Evolutionary conservation across 441 rosid species (phyloP).

Genomic region (Adansonia gregorii): DNA sequence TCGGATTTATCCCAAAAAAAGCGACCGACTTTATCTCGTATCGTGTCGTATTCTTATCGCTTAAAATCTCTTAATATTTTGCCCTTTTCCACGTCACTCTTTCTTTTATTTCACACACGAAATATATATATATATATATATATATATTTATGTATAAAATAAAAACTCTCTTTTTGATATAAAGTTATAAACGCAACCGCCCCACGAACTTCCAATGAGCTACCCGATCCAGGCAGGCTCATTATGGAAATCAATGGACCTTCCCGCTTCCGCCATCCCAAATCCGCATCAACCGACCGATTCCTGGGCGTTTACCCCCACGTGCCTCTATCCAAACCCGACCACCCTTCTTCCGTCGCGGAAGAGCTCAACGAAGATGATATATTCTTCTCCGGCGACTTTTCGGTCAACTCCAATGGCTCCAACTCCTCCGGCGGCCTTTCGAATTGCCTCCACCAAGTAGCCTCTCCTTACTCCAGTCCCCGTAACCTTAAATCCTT

Average conservation of each 20-base stretch:
- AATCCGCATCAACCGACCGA: slow-evolving; percentile 41
- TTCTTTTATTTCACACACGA: neutral
- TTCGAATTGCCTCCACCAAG: slow-evolving; percentile 20
- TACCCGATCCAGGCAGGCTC: slow-evolving; percentile 28
- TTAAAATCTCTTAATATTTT: neutral
- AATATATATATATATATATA: neutral
- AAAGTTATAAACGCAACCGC: slow-evolving; percentile 19
- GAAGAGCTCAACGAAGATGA: slow-evolving; percentile 63
- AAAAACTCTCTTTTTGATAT: neutral
- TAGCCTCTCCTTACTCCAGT: slow-evolving; percentile 30
- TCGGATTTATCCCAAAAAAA: neutral
- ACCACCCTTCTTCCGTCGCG: slow-evolving; percentile 33
- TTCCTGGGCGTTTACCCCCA: slow-evolving; percentile 39
- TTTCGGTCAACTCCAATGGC: slow-evolving; percentile 28
- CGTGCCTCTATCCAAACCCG: slow-evolving; percentile 19
- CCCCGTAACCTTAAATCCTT: slow-evolving; percentile 38
- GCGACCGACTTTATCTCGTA: slow-evolving; percentile 10
- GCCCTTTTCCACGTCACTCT: slow-evolving; percentile 25
- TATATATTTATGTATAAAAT: too few relatives aligned
- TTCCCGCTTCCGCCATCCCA: slow-evolving; percentile 39
- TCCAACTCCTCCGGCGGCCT: slow-evolving; percentile 18
- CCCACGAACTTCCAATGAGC: slow-evolving; percentile 16
- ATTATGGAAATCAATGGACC: slow-evolving; percentile 45
- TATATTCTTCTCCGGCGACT: slow-evolving; percentile 50
- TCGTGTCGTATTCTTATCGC: too few relatives aligned